Percentiles rank a stretch among this genome's conserved stretches.
Evolutionary conservation across 2,329 filamentous ascomycete species (phyloP).

Genomic region (Cadophora sp.): DNA sequence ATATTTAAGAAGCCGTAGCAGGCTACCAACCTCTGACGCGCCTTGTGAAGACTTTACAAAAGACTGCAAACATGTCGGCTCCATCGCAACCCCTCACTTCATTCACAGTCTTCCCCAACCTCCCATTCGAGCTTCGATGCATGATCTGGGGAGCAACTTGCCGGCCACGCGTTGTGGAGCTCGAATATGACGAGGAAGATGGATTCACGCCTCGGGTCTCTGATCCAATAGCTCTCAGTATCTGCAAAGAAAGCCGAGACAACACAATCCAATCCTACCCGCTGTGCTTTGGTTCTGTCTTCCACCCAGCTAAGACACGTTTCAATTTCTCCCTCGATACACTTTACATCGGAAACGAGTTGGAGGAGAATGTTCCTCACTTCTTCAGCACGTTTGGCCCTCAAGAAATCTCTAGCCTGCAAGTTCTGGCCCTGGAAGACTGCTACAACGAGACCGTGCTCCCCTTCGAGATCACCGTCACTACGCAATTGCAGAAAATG

Average conservation of each 20-base stretch:
- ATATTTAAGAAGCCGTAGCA: not conserved
- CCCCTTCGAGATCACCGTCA: constrained; percentile 2
- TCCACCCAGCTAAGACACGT: constrained; percentile 23
- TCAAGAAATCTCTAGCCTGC: constrained; percentile 23
- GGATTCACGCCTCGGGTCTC: constrained; percentile 19
- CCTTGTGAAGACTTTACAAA: not conserved
- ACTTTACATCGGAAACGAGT: constrained; percentile 25
- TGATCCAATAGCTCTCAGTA: constrained; percentile 25
- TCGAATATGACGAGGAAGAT: constrained; percentile 22
- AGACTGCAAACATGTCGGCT: constrained; percentile 5
- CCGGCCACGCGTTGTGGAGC: constrained; percentile 26
- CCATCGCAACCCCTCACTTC: constrained; percentile 14
- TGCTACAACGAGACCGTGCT: constrained; percentile 11
- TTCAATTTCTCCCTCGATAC: constrained; percentile 37
- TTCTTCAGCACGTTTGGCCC: constrained; percentile 30
- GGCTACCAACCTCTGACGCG: not conserved
- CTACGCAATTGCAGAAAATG: constrained; percentile 10
- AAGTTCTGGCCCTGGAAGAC: constrained; percentile 28
- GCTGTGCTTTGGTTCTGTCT: constrained; percentile 32
- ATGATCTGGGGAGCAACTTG: constrained; percentile 33
- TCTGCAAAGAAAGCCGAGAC: constrained; percentile 34
- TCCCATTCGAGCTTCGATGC: constrained; percentile 35
- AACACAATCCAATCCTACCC: constrained; percentile 28
- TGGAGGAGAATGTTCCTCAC: constrained; percentile 29
- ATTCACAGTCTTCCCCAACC: constrained; percentile 31